Percentiles rank a stretch among this genome's conserved stretches.
phyloP scores from a whole-genome alignment of 2,329 filamentous ascomycete genomes.

The Lecanoromycetidae sp. region DNA sequence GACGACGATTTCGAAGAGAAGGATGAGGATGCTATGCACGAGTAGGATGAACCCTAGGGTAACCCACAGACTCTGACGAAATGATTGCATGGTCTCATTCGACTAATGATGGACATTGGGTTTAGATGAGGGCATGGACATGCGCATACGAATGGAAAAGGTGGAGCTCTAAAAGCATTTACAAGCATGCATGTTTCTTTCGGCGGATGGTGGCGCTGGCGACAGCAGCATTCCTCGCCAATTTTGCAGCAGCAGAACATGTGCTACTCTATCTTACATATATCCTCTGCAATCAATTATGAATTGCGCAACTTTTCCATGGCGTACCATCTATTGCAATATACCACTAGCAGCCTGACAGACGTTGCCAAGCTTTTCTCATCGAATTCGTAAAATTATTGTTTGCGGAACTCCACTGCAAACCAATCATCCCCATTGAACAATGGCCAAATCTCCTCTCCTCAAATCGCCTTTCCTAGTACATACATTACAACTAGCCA shows the following conservation, averaged over 20 bases:
- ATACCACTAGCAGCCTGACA: too few species aligned
- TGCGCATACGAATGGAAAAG: background rate
- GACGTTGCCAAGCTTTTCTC: slow-evolving; percentile 6
- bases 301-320: too few species aligned
- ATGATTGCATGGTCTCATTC: background rate
- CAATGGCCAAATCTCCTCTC: background rate
- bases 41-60: slow-evolving; percentile 18
- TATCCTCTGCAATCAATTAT: too few species aligned
- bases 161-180: background rate
- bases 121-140: background rate
- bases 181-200: background rate
- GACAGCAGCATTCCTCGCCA: background rate
- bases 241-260: background rate
- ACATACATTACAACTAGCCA: background rate
- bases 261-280: too few species aligned
- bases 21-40: slow-evolving; percentile 32
- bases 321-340: too few species aligned
- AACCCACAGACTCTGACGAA: background rate
- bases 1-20: slow-evolving; percentile 39
- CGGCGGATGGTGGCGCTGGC: background rate
- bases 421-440: background rate
- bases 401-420: background rate
- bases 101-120: background rate
- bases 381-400: background rate
- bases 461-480: background rate